Base-by-base conservation (phyloP, 2,329 filamentous ascomycete genomes). In the Cordyceps cicadae region DNA sequence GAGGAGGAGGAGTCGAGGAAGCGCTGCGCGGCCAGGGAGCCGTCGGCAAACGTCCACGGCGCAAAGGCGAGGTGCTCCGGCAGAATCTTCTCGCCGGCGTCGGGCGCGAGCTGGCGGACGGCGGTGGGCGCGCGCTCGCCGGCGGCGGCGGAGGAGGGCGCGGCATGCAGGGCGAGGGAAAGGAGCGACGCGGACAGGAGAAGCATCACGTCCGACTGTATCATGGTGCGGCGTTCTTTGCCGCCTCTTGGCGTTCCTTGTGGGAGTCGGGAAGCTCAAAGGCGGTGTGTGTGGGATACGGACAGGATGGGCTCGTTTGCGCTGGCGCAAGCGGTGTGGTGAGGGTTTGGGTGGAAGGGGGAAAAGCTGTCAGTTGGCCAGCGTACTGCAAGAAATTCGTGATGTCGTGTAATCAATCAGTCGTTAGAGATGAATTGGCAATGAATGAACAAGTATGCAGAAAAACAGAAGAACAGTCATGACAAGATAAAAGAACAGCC, bases 31-130 rank as follows among this genome's bases (percentile, higher is more conserved):
- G 72, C 70, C 14, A 69, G 62, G 50, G 70, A 68, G 48, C 70
- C 68, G 59, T 73, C 68, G 48, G 62, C 67, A 2, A 70, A 67
- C 1, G 66, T 63, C 1, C 71, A 61, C 2, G 71, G 63, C 39
- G 71, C 66, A 66, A 83, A 84, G 64, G 76, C 79, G 65, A 79
- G 86, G 70, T 90, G 87, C 50, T 89, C 81, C 60, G 86, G 76
- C 65, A 86, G 83, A 69, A 93, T 87, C 79, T 90, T 94, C 70
- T 90, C 87, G 62, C 83, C 83, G 54, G 84, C 81, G 68, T 91
- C 86, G 5, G 79, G 78, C 52, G 84, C 79, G 83, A 92, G 89
- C 70, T 92, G 92, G 69, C 82, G 83, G 59, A 92, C 79, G 0
- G 83, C 88, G 1, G 82, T 80, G 0, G 87, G 87, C 6, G 73